A percentile compares a stretch with the other conserved stretches of the same genome.
These are phyloP conservation scores for Graphilbum sp. DNA, from an alignment of 2,329 filamentous ascomycete species.

Conservation along the genomic window DNA sequence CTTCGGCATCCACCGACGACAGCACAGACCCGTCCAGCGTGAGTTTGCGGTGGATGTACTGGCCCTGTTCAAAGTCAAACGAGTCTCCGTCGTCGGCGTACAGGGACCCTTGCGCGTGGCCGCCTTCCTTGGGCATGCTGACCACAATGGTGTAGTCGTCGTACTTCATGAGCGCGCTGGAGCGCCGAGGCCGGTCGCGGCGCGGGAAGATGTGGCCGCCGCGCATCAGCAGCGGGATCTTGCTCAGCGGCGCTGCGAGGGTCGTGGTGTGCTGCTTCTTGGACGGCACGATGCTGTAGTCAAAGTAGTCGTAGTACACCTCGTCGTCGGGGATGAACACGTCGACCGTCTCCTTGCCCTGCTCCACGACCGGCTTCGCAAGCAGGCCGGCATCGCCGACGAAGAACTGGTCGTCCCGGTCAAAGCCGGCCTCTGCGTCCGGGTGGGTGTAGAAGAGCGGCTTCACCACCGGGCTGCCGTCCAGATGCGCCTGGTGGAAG, in stretches of 20 bases:
- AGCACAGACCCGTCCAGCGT: slow-evolving; percentile 40
- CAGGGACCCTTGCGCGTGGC: slow-evolving; percentile 59
- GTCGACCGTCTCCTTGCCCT: slow-evolving; percentile 55
- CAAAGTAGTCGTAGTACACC: slow-evolving; percentile 91
- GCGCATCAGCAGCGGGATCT: slow-evolving; percentile 79
- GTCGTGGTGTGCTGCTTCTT: slow-evolving; percentile 54
- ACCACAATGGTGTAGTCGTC: slow-evolving; percentile 91
- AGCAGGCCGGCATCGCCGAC: slow-evolving; percentile 76
- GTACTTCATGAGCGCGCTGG: slow-evolving; percentile 75
- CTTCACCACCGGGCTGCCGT: slow-evolving; percentile 73
- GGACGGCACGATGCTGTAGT: slow-evolving; percentile 56
- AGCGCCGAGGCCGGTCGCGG: slow-evolving; percentile 74
- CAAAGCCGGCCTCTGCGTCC: slow-evolving; percentile 70
- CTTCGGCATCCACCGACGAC: slow-evolving; percentile 51
- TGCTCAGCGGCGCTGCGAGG: slow-evolving; percentile 64
- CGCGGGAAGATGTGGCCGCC: slow-evolving; percentile 85
- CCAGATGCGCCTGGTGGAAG: slow-evolving; percentile 73
- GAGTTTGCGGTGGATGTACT: slow-evolving; percentile 78
- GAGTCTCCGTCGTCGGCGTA: slow-evolving; percentile 91
- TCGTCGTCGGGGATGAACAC: slow-evolving; percentile 83
- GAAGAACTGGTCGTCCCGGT: slow-evolving; percentile 85
- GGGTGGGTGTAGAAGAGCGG: slow-evolving; percentile 92
- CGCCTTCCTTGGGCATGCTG: slow-evolving; percentile 43
- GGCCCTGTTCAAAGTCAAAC: slow-evolving; percentile 72
- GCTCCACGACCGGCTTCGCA: slow-evolving; percentile 75